A percentile compares a stretch with the other conserved stretches of the same genome.
Evolutionary conservation across 2,329 filamentous ascomycete species (phyloP).

Genomic region (Penicillium sp.): DNA sequence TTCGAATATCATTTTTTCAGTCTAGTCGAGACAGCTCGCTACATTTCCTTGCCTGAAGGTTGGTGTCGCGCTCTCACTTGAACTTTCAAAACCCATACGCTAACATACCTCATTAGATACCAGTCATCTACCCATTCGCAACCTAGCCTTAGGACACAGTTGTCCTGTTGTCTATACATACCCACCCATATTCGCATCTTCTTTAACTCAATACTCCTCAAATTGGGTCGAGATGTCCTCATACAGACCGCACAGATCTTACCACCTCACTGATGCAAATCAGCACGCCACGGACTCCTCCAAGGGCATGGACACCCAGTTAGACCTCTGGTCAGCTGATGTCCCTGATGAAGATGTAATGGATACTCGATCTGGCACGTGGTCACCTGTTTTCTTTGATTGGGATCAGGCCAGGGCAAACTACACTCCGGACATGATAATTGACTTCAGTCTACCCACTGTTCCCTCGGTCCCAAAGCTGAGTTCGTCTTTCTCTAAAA

Average conservation of each 20-base stretch:
- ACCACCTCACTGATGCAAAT: background rate
- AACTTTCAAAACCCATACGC: background rate
- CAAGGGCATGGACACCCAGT: too few relatives aligned
- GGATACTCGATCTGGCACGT: too few relatives aligned
- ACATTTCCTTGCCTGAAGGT: background rate
- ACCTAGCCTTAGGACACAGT: background rate
- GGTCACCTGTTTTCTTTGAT: background rate
- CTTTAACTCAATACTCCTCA: background rate
- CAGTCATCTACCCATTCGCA: background rate
- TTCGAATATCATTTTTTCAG: background rate
- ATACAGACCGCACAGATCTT: background rate
- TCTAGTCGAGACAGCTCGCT: background rate
- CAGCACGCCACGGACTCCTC: background rate
- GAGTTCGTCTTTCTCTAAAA: background rate
- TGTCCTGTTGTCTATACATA: background rate
- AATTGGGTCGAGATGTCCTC: background rate
- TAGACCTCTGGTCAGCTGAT: too few relatives aligned
- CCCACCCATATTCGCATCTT: background rate
- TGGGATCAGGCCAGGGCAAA: background rate
- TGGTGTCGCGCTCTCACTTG: background rate
- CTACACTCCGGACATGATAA: background rate
- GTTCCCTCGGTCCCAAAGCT: background rate
- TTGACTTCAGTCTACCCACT: background rate
- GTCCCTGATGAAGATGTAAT: too few relatives aligned
- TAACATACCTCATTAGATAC: background rate